phyloP scores from a whole-genome alignment of 345 rosid species.

The Eucalyptus leucophloia region DNA sequence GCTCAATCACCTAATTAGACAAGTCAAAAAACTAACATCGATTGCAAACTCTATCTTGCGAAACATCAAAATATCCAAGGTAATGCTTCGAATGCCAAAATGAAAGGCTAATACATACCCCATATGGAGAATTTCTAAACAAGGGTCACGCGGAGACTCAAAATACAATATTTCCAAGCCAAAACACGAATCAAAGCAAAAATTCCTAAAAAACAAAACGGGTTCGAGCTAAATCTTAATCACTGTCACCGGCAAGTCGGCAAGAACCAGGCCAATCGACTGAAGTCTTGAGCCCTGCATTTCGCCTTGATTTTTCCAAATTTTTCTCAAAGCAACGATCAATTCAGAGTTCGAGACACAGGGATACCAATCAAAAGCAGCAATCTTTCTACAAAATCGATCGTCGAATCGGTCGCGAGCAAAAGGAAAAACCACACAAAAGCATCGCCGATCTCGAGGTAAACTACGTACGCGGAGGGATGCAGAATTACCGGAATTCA shows the following conservation, averaged over 20 bases:
- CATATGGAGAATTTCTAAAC: not conserved
- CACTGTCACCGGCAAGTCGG: not conserved
- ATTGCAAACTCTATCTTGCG: not conserved
- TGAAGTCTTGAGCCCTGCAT: not conserved
- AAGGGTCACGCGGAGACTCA: not conserved
- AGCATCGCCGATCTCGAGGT: not conserved
- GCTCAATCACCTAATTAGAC: not conserved
- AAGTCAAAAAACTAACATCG: not conserved
- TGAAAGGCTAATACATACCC: not conserved
- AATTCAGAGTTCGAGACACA: not conserved
- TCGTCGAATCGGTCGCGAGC: not conserved
- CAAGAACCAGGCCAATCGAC: not conserved
- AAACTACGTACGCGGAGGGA: not conserved
- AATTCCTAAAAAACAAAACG: not conserved
- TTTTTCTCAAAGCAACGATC: not conserved
- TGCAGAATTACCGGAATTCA: not conserved
- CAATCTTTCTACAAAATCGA: not conserved
- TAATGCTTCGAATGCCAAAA: not conserved
- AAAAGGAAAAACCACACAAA: not conserved
- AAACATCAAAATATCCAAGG: not conserved
- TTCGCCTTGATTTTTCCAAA: not conserved
- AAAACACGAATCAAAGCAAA: not conserved
- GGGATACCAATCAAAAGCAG: not conserved
- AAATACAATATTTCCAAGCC: not conserved
- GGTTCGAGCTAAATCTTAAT: not conserved